These are phyloP conservation scores for Fusarium equiseti DNA, from an alignment of 2,329 filamentous ascomycete species.

Conservation along the genomic window DNA sequence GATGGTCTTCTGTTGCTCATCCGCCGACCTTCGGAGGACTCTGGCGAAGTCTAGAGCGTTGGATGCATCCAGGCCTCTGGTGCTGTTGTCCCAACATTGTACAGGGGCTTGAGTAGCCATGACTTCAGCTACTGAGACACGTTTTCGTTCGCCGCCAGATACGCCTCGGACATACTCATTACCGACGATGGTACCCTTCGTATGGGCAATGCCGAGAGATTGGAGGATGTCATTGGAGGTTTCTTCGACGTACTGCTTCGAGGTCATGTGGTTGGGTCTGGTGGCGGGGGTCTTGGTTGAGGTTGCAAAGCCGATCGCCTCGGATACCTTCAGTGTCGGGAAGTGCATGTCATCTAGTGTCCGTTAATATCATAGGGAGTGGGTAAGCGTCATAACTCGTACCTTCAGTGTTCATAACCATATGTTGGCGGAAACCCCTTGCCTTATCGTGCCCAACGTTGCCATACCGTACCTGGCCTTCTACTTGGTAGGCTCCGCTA, in stretches of 20 bases:
- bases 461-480: background rate
- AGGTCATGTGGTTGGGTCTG: background rate
- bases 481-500: background rate
- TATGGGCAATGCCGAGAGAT: background rate
- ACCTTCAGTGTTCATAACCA: background rate
- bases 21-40: background rate
- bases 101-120: background rate
- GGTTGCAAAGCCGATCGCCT: background rate
- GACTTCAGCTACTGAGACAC: background rate
- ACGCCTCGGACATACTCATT: background rate
- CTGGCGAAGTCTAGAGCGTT: background rate
- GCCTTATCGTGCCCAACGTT: background rate
- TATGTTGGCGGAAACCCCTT: background rate
- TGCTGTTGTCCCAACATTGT: conserved; percentile 7
- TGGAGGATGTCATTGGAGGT: background rate
- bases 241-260: background rate
- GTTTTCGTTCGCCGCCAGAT: background rate
- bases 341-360: background rate
- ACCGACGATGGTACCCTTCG: background rate
- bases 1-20: background rate
- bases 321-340: background rate
- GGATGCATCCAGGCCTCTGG: background rate
- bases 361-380: fast-evolving
- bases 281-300: background rate
- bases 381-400: fast-evolving